Base-by-base conservation (phyloP, 495 filamentous ascomycete genomes). In the Tirmania nivea region DNA sequence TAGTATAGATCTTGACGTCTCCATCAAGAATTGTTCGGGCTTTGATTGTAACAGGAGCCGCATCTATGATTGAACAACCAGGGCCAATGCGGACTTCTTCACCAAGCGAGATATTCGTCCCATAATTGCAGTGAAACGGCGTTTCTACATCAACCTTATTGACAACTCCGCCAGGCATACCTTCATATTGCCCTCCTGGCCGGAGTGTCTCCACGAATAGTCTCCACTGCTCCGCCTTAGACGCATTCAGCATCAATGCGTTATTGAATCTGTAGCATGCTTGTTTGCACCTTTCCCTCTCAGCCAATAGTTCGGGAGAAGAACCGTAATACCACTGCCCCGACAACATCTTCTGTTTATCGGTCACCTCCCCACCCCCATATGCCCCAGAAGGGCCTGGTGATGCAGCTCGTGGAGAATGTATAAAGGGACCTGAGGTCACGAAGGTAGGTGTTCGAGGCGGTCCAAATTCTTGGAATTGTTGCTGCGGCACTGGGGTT, bases 61-160 rank as follows among this genome's bases (percentile, higher is more conserved):
- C 80, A 60, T 97, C 90, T 51, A 88, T 75, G 60, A 97, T 83
- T 10, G 80, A 77, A 63, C 90, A 96, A 58, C 87, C 86, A 49
- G 83, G 75, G 10, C 83, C 84, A 55, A 97, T 87, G 57, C 80
- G 75, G 8, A 90, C 85, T 61, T 90, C 79, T 59, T 88, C 83
- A 20, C 84, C 90, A 56, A 97, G 80, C 37, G 75, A 74, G 58
- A 96, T 83, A 60, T 97, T 95, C 63, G 94, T 94, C 2, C 90
- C 90, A 61, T 95, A 97, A 61, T 94, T 86, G 66, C 90, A 96
- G 36, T 72, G 80, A 65, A 97, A 96, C 11, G 90, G 89, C 2
- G 84, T 79, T 55, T 95, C 86, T 42, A 97, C 84, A 39, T 78
- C 73, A 8, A 83, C 81, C 50, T 83, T 77, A 42, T 80, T 74